Conservation (phyloP, 176 grass and related monocot species). For the Raddia distichophylla region DNA sequence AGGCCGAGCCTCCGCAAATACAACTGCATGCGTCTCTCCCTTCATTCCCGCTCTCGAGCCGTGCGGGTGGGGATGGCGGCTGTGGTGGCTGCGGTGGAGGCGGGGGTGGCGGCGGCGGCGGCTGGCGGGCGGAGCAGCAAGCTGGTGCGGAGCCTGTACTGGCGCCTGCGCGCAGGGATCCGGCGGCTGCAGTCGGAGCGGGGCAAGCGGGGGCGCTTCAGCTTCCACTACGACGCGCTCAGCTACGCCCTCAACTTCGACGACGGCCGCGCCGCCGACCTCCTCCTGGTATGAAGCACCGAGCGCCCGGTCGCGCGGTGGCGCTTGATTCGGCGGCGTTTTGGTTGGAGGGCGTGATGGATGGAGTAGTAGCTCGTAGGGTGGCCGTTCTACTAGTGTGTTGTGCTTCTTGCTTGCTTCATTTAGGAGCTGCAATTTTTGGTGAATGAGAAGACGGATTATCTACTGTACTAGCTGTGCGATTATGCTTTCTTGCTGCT, state of each 20-base stretch:
- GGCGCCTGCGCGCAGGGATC: constrained; percentile 69
- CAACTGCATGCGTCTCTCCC: background rate
- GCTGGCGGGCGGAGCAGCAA: constrained; percentile 54
- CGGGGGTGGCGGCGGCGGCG: constrained; percentile 51
- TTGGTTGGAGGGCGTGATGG: background rate
- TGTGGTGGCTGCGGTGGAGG: constrained; percentile 57
- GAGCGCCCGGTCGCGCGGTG: background rate
- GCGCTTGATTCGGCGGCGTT: background rate
- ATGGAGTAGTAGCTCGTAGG: background rate
- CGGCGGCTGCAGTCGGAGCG: constrained; percentile 60
- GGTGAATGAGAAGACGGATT: background rate
- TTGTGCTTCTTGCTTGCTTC: background rate
- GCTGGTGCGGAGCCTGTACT: constrained; percentile 62
- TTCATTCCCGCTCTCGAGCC: background rate
- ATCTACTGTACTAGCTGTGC: background rate
- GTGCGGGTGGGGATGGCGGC: constrained; percentile 23
- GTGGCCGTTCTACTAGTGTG: background rate
- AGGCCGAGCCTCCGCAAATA: background rate
- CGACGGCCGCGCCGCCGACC: constrained; percentile 57
- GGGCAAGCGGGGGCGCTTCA: constrained; percentile 52
- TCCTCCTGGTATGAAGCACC: constrained; percentile 6
- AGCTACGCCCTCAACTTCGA: constrained; percentile 98
- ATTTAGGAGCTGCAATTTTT: constrained; percentile 10
- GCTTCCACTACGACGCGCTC: constrained; percentile 91
- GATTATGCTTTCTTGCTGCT: background rate